Evolutionary conservation across 257 asterid genomes (phyloP).

Genomic region (Ligustrum vulgare): DNA sequence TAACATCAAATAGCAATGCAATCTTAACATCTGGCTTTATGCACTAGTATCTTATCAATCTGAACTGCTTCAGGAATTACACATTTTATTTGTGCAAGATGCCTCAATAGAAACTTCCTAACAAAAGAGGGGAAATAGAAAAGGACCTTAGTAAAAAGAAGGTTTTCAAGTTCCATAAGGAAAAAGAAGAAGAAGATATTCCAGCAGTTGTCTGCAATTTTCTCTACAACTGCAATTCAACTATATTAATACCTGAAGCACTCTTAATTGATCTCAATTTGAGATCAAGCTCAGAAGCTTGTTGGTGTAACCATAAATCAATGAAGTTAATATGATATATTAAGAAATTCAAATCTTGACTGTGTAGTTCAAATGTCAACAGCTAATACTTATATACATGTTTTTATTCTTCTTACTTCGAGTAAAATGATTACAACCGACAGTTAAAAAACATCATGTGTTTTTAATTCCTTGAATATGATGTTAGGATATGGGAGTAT

Average conservation of each 20-base stretch:
- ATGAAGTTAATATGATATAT: background rate
- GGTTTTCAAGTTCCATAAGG: background rate
- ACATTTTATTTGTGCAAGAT: slow-evolving; percentile 77
- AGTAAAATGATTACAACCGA: too few relatives aligned
- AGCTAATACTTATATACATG: background rate
- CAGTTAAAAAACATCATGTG: too few relatives aligned
- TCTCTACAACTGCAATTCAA: slow-evolving; percentile 5
- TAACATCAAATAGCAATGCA: slow-evolving; percentile 51
- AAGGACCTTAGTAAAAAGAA: slow-evolving; percentile 10
- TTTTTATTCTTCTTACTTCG: too few relatives aligned
- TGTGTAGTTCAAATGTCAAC: background rate
- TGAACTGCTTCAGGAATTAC: slow-evolving; percentile 80
- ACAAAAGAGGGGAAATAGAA: slow-evolving; percentile 19
- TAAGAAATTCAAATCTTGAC: background rate
- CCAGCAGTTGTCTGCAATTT: background rate
- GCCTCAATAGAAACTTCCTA: slow-evolving; percentile 58
- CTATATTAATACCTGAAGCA: background rate
- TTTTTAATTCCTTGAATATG: background rate
- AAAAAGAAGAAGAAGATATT: background rate
- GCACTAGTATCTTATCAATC: slow-evolving; percentile 77
- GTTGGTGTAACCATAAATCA: slow-evolving; percentile 3
- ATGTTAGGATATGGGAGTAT: background rate
- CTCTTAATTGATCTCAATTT: too few relatives aligned
- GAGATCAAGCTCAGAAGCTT: background rate
- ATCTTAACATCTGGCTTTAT: slow-evolving; percentile 66